phyloP scores from a whole-genome alignment of 352 stramenopile genomes.

The Phytophthora capsici region DNA sequence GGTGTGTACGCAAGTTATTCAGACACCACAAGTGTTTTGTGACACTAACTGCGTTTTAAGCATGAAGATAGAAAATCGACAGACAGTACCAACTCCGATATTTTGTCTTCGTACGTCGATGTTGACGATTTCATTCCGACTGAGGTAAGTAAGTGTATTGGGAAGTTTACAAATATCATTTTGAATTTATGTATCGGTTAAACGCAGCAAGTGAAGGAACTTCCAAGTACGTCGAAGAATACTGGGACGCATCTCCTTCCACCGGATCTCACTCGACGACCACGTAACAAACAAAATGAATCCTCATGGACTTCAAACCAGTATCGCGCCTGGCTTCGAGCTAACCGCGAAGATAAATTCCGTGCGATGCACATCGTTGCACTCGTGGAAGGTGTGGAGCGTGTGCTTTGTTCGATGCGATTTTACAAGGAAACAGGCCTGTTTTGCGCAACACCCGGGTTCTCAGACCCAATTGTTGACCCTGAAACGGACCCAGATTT shows the following conservation, averaged over 20 bases:
- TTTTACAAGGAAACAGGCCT: conserved; percentile 61
- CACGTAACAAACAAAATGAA: conserved; percentile 25
- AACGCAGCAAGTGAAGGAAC: conserved; percentile 13
- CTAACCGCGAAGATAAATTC: conserved; percentile 59
- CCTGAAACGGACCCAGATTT: conserved; percentile 44
- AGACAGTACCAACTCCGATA: conserved; percentile 6
- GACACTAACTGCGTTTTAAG: conserved; percentile 7
- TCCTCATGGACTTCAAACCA: conserved; percentile 41
- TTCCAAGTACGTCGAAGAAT: conserved; percentile 17
- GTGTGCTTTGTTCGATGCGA: conserved; percentile 53
- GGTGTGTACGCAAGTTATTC: not conserved
- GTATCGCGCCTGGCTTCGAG: conserved; percentile 41
- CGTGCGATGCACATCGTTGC: conserved; percentile 74
- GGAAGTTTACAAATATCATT: not conserved
- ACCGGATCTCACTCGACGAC: conserved; percentile 27
- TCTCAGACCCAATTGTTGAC: conserved; percentile 50
- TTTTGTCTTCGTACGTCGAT: conserved; percentile 55
- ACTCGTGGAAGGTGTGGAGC: conserved; percentile 40
- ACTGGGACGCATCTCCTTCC: conserved; percentile 26
- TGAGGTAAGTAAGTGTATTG: conserved; percentile 34
- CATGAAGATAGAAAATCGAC: conserved; percentile 6
- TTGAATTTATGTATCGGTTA: not conserved
- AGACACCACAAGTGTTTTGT: too few species aligned
- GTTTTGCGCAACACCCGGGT: conserved; percentile 60
- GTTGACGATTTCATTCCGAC: conserved; percentile 54